Evolutionary conservation across 768 basidiomycete species (phyloP).

Genomic region (Tricholoma bakamatsutake): DNA sequence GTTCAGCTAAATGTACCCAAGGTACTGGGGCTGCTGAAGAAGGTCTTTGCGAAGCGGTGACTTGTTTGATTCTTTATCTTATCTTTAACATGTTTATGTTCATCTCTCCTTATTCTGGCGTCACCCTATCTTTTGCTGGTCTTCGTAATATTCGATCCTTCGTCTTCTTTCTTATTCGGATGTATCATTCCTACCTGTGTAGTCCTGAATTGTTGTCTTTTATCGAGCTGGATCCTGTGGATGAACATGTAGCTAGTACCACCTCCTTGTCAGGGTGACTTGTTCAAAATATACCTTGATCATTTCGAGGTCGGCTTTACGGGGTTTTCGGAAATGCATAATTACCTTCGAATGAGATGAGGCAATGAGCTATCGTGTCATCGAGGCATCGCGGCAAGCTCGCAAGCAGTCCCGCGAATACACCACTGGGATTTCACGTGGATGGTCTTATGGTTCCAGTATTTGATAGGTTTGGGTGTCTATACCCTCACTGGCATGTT

Average conservation of each 20-base stretch:
- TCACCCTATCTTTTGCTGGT: conserved; percentile 11
- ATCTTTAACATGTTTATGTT: conserved; percentile 20
- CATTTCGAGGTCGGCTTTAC: too few species aligned
- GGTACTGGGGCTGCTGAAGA: conserved; percentile 86
- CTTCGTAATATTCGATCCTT: conserved; percentile 11
- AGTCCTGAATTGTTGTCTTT: conserved; percentile 19
- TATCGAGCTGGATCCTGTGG: conserved; percentile 1
- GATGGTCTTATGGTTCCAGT: too few species aligned
- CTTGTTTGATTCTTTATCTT: conserved; percentile 16
- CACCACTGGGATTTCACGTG: too few species aligned
- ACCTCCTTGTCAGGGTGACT: background rate
- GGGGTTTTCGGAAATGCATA: too few species aligned
- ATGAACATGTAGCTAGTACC: background rate
- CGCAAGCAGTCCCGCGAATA: too few species aligned
- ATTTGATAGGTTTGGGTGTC: too few species aligned
- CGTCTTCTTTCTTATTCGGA: conserved; percentile 20
- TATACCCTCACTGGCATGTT: too few species aligned
- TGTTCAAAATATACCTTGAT: too few species aligned
- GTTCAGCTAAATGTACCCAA: conserved; percentile 97
- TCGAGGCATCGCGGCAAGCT: too few species aligned
- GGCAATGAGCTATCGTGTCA: too few species aligned
- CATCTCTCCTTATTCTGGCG: conserved; percentile 15
- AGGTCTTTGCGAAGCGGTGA: conserved; percentile 88
- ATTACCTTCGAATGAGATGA: too few species aligned
- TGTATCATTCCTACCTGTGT: conserved; percentile 30